phyloP scores from a whole-genome alignment of 129 eudicot genomes.

The Deinandra increscens region DNA sequence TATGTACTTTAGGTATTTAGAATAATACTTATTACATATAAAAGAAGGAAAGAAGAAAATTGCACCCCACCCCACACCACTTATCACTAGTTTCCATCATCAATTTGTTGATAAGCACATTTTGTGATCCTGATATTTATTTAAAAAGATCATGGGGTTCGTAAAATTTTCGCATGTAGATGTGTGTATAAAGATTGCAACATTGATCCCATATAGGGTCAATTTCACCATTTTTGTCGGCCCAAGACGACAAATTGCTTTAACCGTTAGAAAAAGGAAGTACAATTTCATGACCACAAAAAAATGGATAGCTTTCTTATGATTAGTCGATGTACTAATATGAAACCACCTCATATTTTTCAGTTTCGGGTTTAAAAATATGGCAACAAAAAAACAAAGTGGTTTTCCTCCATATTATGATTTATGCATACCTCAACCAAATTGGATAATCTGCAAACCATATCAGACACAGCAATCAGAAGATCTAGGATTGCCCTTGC shows the following conservation, averaged over 20 bases:
- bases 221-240: too few relatives aligned
- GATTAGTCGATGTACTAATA: neutral
- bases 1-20: neutral
- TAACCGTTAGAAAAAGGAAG: neutral
- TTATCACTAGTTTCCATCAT: neutral
- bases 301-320: neutral
- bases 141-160: neutral
- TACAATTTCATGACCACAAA: slow-evolving; percentile 13
- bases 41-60: neutral
- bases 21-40: neutral
- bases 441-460: slow-evolving; percentile 18
- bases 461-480: slow-evolving; percentile 19
- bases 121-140: neutral
- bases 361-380: neutral
- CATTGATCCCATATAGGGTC: slow-evolving; percentile 17
- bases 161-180: neutral
- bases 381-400: slow-evolving; percentile 5
- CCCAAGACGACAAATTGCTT: slow-evolving; percentile 1
- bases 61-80: neutral
- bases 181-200: neutral
- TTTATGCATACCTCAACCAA: slow-evolving; percentile 30
- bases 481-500: slow-evolving; percentile 22
- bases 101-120: neutral
- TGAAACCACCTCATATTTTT: neutral
- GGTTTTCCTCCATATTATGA: slow-evolving; percentile 15